Evolutionary conservation across 768 basidiomycete species (phyloP).

Genomic region (Boletus insuetus): DNA sequence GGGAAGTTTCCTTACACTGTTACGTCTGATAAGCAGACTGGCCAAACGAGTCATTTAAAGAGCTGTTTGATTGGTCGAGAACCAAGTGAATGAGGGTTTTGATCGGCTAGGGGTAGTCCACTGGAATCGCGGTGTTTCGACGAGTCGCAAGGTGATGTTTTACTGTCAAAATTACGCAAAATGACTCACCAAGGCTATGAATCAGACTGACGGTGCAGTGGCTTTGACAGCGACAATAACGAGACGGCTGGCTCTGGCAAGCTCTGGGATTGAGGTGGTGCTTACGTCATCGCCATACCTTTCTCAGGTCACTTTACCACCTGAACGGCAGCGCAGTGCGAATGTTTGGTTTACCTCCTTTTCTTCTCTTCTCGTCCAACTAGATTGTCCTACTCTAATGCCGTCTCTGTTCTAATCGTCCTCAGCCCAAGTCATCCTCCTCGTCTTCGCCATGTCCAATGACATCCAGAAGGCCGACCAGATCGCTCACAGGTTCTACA

Average conservation of each 20-base stretch:
- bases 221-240: conserved; percentile 8
- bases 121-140: conserved; percentile 6
- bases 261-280: conserved; percentile 19
- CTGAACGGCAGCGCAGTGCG: conserved; percentile 16
- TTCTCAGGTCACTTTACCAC: conserved; percentile 14
- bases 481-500: conserved; percentile 81
- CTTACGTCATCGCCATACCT: conserved; percentile 24
- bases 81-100: too few relatives aligned
- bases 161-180: conserved; percentile 4
- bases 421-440: background rate
- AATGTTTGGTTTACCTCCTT: conserved; percentile 22
- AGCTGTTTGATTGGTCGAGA: background rate
- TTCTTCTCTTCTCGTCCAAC: conserved; percentile 6
- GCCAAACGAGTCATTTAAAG: background rate
- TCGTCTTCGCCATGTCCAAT: conserved; percentile 45
- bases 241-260: background rate
- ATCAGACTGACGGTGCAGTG: background rate
- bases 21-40: background rate
- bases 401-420: conserved; percentile 24
- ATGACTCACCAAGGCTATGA: conserved; percentile 1
- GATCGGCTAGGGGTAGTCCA: background rate
- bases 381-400: conserved; percentile 32
- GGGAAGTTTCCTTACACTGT: too few relatives aligned
- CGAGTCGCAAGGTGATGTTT: background rate
- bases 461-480: conserved; percentile 73